Evolutionary conservation across 768 basidiomycete species (phyloP).

Genomic region (Rhodotorula graminis): DNA sequence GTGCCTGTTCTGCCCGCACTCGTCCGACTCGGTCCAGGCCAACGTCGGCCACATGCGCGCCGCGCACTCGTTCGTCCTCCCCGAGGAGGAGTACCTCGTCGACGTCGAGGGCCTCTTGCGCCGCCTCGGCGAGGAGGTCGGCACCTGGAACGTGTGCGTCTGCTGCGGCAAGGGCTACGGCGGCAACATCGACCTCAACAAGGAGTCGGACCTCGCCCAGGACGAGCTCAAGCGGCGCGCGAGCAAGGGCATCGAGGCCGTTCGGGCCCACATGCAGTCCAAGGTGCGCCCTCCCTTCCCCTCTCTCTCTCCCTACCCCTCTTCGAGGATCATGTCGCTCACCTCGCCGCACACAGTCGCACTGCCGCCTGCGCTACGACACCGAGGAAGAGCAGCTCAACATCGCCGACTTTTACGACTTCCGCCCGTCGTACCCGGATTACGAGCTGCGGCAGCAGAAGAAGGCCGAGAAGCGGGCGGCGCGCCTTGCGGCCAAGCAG

Average conservation of each 20-base stretch:
- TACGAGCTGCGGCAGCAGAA: slow-evolving; percentile 44
- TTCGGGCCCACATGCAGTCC: slow-evolving; percentile 90
- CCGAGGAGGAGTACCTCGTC: slow-evolving; percentile 82
- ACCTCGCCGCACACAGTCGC: slow-evolving; percentile 49
- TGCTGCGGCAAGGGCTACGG: slow-evolving; percentile 62
- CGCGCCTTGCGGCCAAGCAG: slow-evolving; percentile 50
- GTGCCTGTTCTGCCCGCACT: slow-evolving; percentile 77
- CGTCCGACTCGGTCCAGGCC: slow-evolving; percentile 54
- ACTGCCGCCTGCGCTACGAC: slow-evolving; percentile 94
- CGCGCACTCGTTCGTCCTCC: slow-evolving; percentile 89
- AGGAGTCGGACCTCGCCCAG: slow-evolving; percentile 58
- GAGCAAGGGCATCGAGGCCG: slow-evolving; percentile 77
- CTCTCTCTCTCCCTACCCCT: neutral
- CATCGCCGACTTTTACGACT: slow-evolving; percentile 89
- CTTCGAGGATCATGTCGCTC: neutral
- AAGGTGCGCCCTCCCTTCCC: slow-evolving; percentile 50
- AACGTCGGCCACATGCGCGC: slow-evolving; percentile 82
- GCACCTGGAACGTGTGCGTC: slow-evolving; percentile 86
- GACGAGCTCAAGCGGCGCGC: slow-evolving; percentile 51
- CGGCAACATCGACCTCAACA: slow-evolving; percentile 77
- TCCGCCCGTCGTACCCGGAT: slow-evolving; percentile 69
- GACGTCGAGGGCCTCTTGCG: slow-evolving; percentile 74
- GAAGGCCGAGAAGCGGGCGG: slow-evolving; percentile 44
- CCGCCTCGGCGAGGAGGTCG: slow-evolving; percentile 88
- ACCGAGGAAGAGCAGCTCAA: slow-evolving; percentile 73